Conservation (phyloP, 495 filamentous ascomycete genomes). For the Letharia columbiana region DNA sequence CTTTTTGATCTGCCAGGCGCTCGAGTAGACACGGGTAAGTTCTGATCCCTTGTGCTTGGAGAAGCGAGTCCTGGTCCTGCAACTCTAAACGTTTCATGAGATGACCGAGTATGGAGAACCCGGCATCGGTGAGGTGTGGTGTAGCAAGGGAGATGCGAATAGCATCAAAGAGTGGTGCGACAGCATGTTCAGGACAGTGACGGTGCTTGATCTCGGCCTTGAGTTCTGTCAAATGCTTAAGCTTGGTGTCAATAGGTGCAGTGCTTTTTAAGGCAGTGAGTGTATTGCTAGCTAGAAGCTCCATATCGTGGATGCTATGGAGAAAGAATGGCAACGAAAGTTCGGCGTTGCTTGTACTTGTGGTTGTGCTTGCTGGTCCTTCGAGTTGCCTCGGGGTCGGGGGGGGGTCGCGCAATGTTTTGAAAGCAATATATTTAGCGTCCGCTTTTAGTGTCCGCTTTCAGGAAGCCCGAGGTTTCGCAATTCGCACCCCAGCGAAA, state of each 20-base stretch:
- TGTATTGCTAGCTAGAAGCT: conserved; percentile 16
- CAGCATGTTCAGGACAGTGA: conserved; percentile 67
- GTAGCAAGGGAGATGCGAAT: conserved; percentile 58
- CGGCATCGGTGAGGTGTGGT: conserved; percentile 65
- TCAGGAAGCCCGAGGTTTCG: too few relatives aligned
- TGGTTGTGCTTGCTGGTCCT: not conserved
- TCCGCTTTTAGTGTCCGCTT: not conserved
- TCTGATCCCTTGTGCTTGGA: conserved; percentile 54
- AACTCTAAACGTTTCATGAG: conserved; percentile 72
- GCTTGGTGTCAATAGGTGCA: conserved; percentile 48
- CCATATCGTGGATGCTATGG: conserved; percentile 7
- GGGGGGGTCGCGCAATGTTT: not conserved
- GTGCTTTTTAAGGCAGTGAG: conserved; percentile 13
- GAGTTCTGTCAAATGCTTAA: conserved; percentile 58
- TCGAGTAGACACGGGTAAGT: conserved; percentile 68
- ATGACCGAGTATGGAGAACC: conserved; percentile 78
- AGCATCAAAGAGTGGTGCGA: conserved; percentile 65
- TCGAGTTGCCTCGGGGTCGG: too few relatives aligned
- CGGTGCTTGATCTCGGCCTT: conserved; percentile 86
- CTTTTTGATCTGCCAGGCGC: conserved; percentile 80
- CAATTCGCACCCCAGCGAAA: too few relatives aligned
- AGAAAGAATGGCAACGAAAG: not conserved
- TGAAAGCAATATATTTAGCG: not conserved
- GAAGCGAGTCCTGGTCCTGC: conserved; percentile 64
- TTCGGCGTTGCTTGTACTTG: too few relatives aligned